Evolutionary conservation across 148 eudicot species (phyloP).

Genomic region (Rhododendron vialii): DNA sequence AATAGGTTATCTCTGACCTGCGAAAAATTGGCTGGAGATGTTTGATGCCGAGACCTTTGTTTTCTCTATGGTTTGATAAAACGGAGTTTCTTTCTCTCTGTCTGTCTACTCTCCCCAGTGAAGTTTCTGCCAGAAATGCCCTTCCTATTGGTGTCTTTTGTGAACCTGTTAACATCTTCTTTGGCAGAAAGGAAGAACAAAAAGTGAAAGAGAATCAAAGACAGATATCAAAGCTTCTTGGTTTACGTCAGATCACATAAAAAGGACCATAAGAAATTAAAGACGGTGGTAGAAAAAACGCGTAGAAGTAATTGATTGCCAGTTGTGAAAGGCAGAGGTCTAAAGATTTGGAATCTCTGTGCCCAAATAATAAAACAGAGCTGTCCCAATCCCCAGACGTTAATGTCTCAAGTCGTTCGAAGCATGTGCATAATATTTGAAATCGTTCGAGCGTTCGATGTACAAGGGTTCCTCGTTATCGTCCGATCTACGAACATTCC

Average conservation of each 20-base stretch:
- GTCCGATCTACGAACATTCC: no score
- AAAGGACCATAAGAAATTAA: not conserved
- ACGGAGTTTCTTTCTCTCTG: not conserved
- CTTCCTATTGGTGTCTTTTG: not conserved
- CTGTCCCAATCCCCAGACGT: not conserved
- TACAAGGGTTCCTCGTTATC: no score
- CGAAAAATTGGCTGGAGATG: not conserved
- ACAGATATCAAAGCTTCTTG: not conserved
- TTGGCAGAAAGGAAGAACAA: not conserved
- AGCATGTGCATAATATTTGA: not conserved
- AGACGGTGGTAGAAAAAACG: not conserved
- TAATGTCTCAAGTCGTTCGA: not conserved
- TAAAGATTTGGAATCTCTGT: not conserved
- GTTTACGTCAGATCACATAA: not conserved
- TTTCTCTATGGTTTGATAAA: not conserved
- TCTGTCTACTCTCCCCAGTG: not conserved
- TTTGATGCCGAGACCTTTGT: not conserved
- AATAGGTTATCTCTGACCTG: not conserved
- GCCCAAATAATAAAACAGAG: not conserved
- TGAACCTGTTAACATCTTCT: not conserved
- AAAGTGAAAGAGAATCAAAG: not conserved
- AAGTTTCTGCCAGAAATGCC: not conserved
- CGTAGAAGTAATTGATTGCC: not conserved
- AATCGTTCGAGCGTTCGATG: no score
- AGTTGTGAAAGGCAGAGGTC: not conserved